A percentile compares a stretch with the other conserved stretches of the same genome.
Evolutionary conservation across 192 early-diverging fungal genomes (phyloP).

Genomic region (Tieghemiomyces parasiticus): DNA sequence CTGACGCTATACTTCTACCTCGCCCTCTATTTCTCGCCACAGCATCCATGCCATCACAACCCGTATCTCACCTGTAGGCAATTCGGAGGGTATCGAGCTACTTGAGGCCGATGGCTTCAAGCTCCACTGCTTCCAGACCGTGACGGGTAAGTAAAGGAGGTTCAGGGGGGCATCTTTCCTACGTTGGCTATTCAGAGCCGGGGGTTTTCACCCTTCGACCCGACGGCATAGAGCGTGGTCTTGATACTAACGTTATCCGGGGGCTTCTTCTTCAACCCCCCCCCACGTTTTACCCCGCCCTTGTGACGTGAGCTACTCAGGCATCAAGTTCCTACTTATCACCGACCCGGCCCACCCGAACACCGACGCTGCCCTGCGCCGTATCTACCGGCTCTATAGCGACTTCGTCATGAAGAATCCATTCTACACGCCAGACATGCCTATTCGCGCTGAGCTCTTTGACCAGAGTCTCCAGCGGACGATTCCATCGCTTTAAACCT

Average conservation of each 20-base stretch:
- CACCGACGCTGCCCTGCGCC: slow-evolving; percentile 43
- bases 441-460: slow-evolving; percentile 91
- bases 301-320: slow-evolving; percentile 20
- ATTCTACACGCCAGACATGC: slow-evolving; percentile 98
- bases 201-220: no score
- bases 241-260: no score
- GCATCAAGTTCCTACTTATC: slow-evolving; percentile 88
- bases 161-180: neutral
- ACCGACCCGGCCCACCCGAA: slow-evolving; percentile 65
- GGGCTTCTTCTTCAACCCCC: no score
- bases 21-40: no score
- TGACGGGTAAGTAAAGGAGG: slow-evolving; percentile 46
- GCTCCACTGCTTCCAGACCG: slow-evolving; percentile 84
- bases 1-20: no score
- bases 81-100: slow-evolving; percentile 77
- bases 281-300: no score
- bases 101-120: slow-evolving; percentile 86
- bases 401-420: slow-evolving; percentile 99
- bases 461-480: slow-evolving; percentile 74
- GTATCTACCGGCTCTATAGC: slow-evolving; percentile 76
- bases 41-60: slow-evolving; percentile 94
- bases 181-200: no score
- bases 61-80: slow-evolving; percentile 71
- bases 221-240: no score
- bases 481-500: no score